Conservation (phyloP, 805 yeast species). For the Blastobotrys chiropterorum region DNA sequence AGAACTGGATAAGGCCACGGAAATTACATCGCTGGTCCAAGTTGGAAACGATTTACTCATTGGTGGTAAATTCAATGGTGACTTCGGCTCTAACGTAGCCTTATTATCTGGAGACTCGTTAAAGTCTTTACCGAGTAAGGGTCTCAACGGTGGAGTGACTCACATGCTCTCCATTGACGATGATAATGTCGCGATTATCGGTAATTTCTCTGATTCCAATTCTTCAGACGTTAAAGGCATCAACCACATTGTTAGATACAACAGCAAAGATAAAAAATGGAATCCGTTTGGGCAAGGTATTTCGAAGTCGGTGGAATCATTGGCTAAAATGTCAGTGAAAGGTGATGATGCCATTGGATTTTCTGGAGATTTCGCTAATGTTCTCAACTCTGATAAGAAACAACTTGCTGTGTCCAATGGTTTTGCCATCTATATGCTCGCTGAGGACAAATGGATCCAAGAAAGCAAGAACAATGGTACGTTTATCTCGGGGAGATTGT, state of each 20-base stretch:
- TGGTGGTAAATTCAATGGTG: constrained; percentile 44
- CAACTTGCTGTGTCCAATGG: constrained; percentile 9
- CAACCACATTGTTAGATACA: constrained; percentile 16
- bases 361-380: constrained; percentile 18
- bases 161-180: constrained; percentile 21
- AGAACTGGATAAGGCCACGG: constrained; percentile 33
- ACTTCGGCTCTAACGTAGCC: constrained; percentile 8
- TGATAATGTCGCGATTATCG: constrained; percentile 40
- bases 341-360: constrained; percentile 25
- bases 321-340: constrained; percentile 20
- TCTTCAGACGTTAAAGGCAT: constrained; percentile 5
- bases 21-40: constrained; percentile 32
- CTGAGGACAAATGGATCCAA: constrained; percentile 18
- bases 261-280: constrained; percentile 12
- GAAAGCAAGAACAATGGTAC: constrained; percentile 8
- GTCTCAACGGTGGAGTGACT: constrained; percentile 7
- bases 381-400: background rate
- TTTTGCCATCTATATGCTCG: constrained; percentile 1
- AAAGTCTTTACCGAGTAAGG: constrained; percentile 2
- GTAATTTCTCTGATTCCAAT: constrained; percentile 36
- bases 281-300: constrained; percentile 18
- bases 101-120: constrained; percentile 3
- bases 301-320: constrained; percentile 16
- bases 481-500: constrained; percentile 14
- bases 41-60: constrained; percentile 36